Evolutionary conservation across 1,284 basidiomycete species (phyloP), one percentile per base, ranked within the genome.

Genomic region (Ceratobasidium sp.): DNA sequence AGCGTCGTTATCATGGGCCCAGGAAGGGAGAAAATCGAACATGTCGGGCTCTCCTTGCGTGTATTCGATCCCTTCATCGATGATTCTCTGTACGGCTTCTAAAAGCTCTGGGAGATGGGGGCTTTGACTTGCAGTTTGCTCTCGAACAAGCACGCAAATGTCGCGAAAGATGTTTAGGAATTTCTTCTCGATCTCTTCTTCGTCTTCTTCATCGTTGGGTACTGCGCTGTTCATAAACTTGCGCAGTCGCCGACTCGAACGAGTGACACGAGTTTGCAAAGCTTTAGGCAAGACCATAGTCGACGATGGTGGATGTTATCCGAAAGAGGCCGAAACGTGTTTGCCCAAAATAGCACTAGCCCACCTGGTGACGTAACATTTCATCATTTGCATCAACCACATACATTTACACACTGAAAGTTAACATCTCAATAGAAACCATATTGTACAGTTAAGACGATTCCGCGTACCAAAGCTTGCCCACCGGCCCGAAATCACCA

Each of bases 21-120:
- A 73, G 6, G 70, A 73, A 15, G 70, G 70, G 44, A 73, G 46
- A 25, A 73, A 62, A 49, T 73, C 59, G 37, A 62, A 73, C 46
- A 73, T 29, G 13, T 61, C 59, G 6, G 37, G 32, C 0, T 40
- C 59, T 13, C 70, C 29, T 40, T 73, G 52, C 1, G 29, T 43
- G 22, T 62, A 62, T 2, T 57, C 29, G 46, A 73, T 34, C 0
- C 29, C 70, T 22, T 49, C 17, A 34, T 44, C 49, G 25, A 61
- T 25, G 6, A 73, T 52, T 0, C 9, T 17, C 34, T 52, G 40
- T 17, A 46, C 25, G n/a, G 70, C 57, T 8, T 51, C 44, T 9
- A 62, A 25, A 2, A 73, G 29, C 44, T 73, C 70, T 17, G 57
- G 1, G 17, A 73, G 43, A 37, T 73, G 25, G 17, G 57, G 43